Percentiles rank a stretch among this genome's conserved stretches.
Conservation (phyloP, 257 asterid genomes). For the Nemophila menziesii region DNA sequence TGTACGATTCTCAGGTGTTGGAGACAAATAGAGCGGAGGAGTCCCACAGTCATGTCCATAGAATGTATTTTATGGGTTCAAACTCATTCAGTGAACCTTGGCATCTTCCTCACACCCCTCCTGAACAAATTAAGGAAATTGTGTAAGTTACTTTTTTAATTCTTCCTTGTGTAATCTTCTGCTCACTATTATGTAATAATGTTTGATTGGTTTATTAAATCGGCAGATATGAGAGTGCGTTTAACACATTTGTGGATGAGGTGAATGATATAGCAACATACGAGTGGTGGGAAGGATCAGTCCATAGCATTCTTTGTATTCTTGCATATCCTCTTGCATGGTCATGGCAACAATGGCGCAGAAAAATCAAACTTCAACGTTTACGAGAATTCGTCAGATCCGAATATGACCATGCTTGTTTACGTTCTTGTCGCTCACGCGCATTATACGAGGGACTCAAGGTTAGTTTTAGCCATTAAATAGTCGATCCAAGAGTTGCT, state of each 20-base stretch:
- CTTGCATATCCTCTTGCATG: conserved; percentile 89
- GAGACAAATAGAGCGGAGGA: conserved; percentile 98
- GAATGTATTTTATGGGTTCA: conserved; percentile 90
- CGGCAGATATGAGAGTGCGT: conserved; percentile 88
- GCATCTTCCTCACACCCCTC: conserved; percentile 97
- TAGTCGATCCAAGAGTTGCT: not conserved
- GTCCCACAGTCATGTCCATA: conserved; percentile 93
- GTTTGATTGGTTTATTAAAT: conserved; percentile 10
- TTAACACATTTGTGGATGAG: conserved; percentile 84
- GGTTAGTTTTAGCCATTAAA: conserved; percentile 32
- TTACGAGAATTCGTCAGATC: conserved; percentile 95
- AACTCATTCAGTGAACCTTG: conserved; percentile 93
- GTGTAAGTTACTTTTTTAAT: conserved; percentile 51
- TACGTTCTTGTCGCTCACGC: conserved; percentile 98
- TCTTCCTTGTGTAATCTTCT: not conserved
- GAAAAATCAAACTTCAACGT: conserved; percentile 75
- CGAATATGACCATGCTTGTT: conserved; percentile 95
- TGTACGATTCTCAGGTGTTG: conserved; percentile 61
- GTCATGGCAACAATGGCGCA: conserved; percentile 99
- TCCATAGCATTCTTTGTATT: conserved; percentile 72
- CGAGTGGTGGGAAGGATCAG: conserved; percentile 99
- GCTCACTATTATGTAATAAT: conserved; percentile 2
- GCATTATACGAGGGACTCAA: conserved; percentile 97
- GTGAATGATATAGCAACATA: conserved; percentile 80
- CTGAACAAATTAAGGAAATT: conserved; percentile 79